A percentile compares a stretch with the other conserved stretches of the same genome.
These are phyloP conservation scores for Trichosanthes truncata DNA, from an alignment of 306 rosid genomes.

Conservation along the genomic window DNA sequence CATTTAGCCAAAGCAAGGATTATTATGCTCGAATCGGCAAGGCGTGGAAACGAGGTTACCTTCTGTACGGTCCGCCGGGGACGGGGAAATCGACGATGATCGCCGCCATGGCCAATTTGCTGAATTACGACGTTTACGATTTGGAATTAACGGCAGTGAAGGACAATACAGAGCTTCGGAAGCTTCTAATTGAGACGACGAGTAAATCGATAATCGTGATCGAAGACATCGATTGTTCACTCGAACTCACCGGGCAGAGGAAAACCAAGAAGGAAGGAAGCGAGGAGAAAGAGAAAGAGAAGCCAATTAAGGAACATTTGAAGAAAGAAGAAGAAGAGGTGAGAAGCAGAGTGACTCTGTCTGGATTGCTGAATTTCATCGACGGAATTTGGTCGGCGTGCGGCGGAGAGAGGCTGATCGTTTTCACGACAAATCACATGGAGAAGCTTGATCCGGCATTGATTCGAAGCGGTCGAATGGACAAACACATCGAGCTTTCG, in stretches of 20 bases:
- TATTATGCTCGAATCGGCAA: conserved; percentile 2
- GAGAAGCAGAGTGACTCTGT: neutral
- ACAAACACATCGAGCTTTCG: conserved; percentile 1
- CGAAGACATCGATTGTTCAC: conserved; percentile 2
- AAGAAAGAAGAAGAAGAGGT: neutral
- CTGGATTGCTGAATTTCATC: conserved; percentile 3
- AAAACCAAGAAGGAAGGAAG: neutral
- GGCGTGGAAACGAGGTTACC: conserved; percentile 8
- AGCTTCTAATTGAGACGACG: conserved; percentile 2
- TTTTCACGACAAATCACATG: conserved; percentile 1
- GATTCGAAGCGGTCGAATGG: neutral
- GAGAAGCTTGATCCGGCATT: conserved; percentile 9
- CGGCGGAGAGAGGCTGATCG: conserved; percentile 4
- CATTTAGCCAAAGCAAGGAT: conserved; percentile 3
- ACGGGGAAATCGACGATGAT: conserved; percentile 10
- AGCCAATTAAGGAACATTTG: neutral
- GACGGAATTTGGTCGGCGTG: conserved; percentile 8
- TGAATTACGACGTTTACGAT: conserved; percentile 2
- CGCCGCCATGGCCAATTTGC: neutral
- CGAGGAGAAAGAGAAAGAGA: neutral
- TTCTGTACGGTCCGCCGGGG: conserved; percentile 10
- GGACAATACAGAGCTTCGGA: conserved; percentile 5
- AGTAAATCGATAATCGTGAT: conserved; percentile 6
- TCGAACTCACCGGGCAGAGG: neutral
- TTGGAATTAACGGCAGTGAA: conserved; percentile 7